These are phyloP conservation scores for Neovahlkampfia damariscottae DNA, from an alignment of 78 protist species.

Conservation along the genomic window DNA sequence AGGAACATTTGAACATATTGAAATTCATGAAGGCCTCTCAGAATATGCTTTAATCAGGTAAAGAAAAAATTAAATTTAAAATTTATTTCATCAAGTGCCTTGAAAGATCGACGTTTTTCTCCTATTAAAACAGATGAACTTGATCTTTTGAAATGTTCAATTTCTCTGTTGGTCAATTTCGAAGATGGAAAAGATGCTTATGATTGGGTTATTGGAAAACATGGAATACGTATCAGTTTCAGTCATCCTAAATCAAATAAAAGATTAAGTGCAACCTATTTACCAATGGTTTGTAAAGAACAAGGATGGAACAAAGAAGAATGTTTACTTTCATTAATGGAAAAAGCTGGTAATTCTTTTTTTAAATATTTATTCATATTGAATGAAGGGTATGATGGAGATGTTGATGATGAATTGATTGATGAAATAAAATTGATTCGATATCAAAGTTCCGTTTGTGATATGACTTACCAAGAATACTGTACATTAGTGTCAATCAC, in stretches of 20 bases:
- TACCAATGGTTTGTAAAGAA: slow-evolving; percentile 33
- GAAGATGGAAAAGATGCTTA: slow-evolving; percentile 14
- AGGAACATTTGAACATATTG: slow-evolving; percentile 21
- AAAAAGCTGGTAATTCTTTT: slow-evolving; percentile 46
- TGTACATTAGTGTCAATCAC: too few species aligned
- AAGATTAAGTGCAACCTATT: slow-evolving; percentile 26
- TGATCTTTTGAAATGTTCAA: slow-evolving; percentile 6
- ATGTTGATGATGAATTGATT: too few species aligned
- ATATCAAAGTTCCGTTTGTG: too few species aligned
- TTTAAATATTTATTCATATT: too few species aligned
- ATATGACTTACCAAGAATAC: too few species aligned
- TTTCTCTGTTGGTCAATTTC: slow-evolving; percentile 33
- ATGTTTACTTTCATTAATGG: slow-evolving; percentile 20
- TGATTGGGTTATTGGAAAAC: slow-evolving; percentile 38
- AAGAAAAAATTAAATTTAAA: too few species aligned
- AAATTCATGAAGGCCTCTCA: slow-evolving; percentile 23
- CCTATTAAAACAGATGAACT: slow-evolving; percentile 12
- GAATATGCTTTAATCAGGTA: slow-evolving; percentile 24
- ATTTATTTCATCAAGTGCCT: too few species aligned
- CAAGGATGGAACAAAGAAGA: slow-evolving; percentile 36
- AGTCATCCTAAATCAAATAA: not conserved
- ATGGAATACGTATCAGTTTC: slow-evolving; percentile 44
- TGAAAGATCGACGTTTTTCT: slow-evolving; percentile 21
- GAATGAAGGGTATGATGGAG: too few species aligned
- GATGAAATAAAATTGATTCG: too few species aligned